These are phyloP conservation scores for Bidens hawaiensis DNA, from an alignment of 140 eudicot genomes.

Conservation along the genomic window DNA sequence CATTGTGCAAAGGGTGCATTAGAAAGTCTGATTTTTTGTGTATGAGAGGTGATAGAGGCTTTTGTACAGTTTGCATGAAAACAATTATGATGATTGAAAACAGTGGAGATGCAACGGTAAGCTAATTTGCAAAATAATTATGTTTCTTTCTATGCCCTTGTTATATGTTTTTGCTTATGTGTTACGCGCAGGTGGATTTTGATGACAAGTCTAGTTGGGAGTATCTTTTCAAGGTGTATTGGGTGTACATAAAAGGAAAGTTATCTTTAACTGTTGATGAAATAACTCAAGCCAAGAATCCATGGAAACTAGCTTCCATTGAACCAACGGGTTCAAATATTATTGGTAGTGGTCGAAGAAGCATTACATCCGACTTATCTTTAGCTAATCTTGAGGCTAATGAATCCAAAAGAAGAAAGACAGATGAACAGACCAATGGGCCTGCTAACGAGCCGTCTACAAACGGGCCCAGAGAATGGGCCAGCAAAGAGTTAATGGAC, in stretches of 20 bases:
- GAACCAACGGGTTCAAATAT: conserved; percentile 20
- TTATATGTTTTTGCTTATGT: conserved; percentile 11
- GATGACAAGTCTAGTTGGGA: conserved; percentile 97
- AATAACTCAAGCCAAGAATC: conserved; percentile 62
- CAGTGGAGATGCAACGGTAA: conserved; percentile 62
- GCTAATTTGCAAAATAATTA: too few species aligned
- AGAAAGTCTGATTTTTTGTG: conserved; percentile 65
- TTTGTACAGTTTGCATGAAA: conserved; percentile 82
- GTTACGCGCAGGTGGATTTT: conserved; percentile 68
- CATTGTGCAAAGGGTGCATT: conserved; percentile 86
- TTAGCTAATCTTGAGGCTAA: conserved; percentile 37
- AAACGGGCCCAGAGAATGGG: conserved; percentile 36
- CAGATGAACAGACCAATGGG: conserved; percentile 28
- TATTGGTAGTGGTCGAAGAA: conserved; percentile 29
- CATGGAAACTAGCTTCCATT: conserved; percentile 44
- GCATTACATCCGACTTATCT: conserved; percentile 28
- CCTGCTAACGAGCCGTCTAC: conserved; percentile 20
- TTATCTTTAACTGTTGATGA: conserved; percentile 60
- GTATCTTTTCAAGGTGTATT: conserved; percentile 93
- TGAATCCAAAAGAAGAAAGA: conserved; percentile 36
- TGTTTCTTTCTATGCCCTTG: neutral
- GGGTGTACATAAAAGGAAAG: conserved; percentile 67
- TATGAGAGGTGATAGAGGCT: conserved; percentile 93
- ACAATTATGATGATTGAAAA: conserved; percentile 86
- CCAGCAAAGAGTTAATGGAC: conserved; percentile 58